Percentiles rank a stretch among this genome's conserved stretches.
Evolutionary conservation across 1,284 basidiomycete genomes (phyloP).

Genomic region (Puccinia polysora): DNA sequence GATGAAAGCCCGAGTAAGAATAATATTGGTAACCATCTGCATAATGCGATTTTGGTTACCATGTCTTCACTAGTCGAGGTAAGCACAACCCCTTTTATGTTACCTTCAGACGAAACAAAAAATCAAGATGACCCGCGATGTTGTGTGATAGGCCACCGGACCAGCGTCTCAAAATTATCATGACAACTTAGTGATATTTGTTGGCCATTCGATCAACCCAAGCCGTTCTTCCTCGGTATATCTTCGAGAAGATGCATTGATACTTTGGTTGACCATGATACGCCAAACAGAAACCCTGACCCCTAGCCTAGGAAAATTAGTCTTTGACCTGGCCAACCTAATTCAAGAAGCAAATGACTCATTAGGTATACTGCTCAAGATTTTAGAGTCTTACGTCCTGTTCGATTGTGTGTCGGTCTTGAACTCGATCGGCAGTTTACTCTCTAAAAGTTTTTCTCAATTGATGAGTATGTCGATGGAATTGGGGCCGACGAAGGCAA

Average conservation of each 20-base stretch:
- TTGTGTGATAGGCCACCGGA: slow-evolving; percentile 18
- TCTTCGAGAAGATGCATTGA: slow-evolving; percentile 31
- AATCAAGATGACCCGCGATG: neutral
- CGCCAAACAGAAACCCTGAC: slow-evolving; percentile 23
- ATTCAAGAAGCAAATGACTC: slow-evolving; percentile 20
- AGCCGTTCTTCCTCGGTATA: slow-evolving; percentile 29
- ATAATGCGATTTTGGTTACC: slow-evolving; percentile 36
- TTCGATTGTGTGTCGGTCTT: slow-evolving; percentile 17
- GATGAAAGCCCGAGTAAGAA: slow-evolving; percentile 36
- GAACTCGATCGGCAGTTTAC: slow-evolving; percentile 5
- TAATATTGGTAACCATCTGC: slow-evolving; percentile 24
- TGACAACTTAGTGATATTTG: slow-evolving; percentile 15
- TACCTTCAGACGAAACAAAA: no score
- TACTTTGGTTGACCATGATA: slow-evolving; percentile 31
- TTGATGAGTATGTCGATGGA: slow-evolving; percentile 16
- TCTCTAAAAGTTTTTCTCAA: slow-evolving; percentile 14
- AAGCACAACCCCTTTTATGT: neutral
- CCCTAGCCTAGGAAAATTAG: slow-evolving; percentile 18
- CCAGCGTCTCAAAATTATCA: slow-evolving; percentile 23
- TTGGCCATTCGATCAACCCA: slow-evolving; percentile 32
- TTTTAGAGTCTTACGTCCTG: slow-evolving; percentile 31
- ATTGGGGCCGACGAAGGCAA: slow-evolving; percentile 19
- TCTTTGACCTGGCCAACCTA: slow-evolving; percentile 11
- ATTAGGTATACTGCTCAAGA: slow-evolving; percentile 27
- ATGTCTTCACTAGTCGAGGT: slow-evolving; percentile 32